phyloP scores from a whole-genome alignment of 805 yeast species.

The Candida suzukii region DNA sequence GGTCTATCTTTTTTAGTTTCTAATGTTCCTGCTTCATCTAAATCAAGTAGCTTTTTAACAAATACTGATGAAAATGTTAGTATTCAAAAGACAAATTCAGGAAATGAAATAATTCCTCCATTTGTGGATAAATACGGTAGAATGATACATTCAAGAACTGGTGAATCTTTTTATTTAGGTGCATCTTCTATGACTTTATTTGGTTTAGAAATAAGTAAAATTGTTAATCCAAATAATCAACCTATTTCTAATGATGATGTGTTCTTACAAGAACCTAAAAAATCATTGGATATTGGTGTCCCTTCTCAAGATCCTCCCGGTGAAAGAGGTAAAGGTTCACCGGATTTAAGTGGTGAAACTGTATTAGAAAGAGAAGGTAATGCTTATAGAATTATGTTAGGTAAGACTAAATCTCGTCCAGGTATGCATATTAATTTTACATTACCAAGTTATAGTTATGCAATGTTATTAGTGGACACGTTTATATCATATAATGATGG shows the following conservation, averaged over 20 bases:
- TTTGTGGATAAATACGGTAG: conserved; percentile 67
- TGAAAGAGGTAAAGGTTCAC: not conserved
- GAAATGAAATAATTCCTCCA: conserved; percentile 57
- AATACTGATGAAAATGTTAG: not conserved
- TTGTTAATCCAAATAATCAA: conserved; percentile 17
- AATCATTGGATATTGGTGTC: not conserved
- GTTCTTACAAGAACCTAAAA: too few species aligned
- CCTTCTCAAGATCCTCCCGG: not conserved
- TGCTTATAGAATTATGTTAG: conserved; percentile 63
- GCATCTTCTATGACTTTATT: conserved; percentile 79
- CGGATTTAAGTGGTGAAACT: conserved; percentile 31
- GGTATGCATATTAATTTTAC: conserved; percentile 66
- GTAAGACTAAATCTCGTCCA: conserved; percentile 61
- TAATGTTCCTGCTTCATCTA: not conserved
- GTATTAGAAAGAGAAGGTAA: conserved; percentile 70
- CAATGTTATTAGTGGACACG: conserved; percentile 66
- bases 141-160: conserved; percentile 65
- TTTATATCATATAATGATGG: conserved; percentile 78
- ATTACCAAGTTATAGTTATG: conserved; percentile 70
- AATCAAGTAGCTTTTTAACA: not conserved
- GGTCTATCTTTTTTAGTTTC: too few species aligned
- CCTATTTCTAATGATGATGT: too few species aligned
- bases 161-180: conserved; percentile 71
- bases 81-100: conserved; percentile 1
- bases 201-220: conserved; percentile 67